Conservation (phyloP, 139 green algal species). For the Diplosphaera chodatii region DNA sequence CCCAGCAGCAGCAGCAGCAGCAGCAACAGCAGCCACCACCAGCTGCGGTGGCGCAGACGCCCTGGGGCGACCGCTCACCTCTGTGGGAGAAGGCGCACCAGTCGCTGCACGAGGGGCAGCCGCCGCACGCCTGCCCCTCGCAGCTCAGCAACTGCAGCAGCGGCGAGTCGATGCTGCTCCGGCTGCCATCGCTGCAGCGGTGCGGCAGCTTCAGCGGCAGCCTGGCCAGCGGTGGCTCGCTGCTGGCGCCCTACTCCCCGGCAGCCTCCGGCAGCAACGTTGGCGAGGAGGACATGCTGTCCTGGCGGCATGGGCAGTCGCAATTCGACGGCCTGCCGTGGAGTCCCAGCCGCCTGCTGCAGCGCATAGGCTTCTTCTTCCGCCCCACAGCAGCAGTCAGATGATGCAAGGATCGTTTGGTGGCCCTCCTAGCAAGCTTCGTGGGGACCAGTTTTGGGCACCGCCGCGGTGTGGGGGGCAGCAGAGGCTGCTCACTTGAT, state of each 20-base stretch:
- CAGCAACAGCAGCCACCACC: too few species aligned
- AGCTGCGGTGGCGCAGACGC: too few species aligned
- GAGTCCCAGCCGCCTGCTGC: neutral
- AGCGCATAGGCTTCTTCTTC: neutral
- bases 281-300: neutral
- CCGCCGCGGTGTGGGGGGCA: too few species aligned
- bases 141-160: too few species aligned
- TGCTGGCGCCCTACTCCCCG: neutral
- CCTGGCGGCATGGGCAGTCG: neutral
- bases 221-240: too few species aligned
- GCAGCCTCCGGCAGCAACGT: neutral
- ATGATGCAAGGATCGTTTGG: neutral
- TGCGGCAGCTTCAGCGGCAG: too few species aligned
- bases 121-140: neutral
- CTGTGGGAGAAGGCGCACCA: neutral
- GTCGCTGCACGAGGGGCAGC: conserved; percentile 5
- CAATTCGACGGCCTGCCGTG: neutral
- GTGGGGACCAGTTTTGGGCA: too few species aligned
- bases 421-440: too few species aligned
- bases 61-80: too few species aligned
- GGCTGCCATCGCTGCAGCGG: too few species aligned
- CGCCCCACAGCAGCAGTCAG: neutral
- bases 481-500: too few species aligned
- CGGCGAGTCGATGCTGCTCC: too few species aligned
- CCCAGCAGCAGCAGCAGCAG: conserved; percentile 3